A percentile compares a stretch with the other conserved stretches of the same genome.
Conservation (phyloP, 192 early-diverging fungal genomes). For the Podila epicladia region DNA sequence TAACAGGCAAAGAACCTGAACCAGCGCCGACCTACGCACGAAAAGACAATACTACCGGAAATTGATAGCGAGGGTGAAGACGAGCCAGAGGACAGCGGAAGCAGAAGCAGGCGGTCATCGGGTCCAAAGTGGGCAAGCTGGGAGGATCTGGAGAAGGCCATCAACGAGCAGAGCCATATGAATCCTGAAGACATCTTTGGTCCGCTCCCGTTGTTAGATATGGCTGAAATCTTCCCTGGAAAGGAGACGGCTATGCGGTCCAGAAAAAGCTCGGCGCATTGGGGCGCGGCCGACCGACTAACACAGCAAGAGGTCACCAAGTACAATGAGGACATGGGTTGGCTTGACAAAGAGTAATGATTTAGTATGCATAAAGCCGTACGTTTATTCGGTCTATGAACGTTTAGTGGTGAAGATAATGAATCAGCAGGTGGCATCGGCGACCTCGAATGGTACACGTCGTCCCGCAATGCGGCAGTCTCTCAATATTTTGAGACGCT, state of each 20-base stretch:
- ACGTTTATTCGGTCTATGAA: background rate
- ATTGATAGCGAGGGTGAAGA: slow-evolving; percentile 24
- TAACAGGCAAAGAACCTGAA: slow-evolving; percentile 3
- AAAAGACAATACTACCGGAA: slow-evolving; percentile 22
- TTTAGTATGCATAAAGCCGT: background rate
- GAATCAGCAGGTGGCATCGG: slow-evolving; percentile 21
- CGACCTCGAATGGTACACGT: slow-evolving; percentile 23
- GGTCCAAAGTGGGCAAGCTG: slow-evolving; percentile 26
- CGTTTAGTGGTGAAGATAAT: background rate
- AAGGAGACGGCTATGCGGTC: background rate
- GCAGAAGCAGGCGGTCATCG: background rate
- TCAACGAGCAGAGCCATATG: slow-evolving; percentile 14
- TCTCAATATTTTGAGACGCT: slow-evolving; percentile 24
- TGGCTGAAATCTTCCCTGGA: slow-evolving; percentile 31
- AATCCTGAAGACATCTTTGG: slow-evolving; percentile 47
- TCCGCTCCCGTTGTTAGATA: slow-evolving; percentile 19
- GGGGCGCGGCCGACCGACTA: slow-evolving; percentile 29
- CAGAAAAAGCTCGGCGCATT: slow-evolving; percentile 36
- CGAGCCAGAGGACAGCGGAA: background rate
- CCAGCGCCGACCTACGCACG: background rate
- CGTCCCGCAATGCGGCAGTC: slow-evolving; percentile 24
- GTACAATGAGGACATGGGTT: slow-evolving; percentile 47
- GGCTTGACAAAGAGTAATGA: slow-evolving; percentile 11
- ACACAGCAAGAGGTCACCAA: slow-evolving; percentile 24
- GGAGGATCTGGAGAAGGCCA: slow-evolving; percentile 20